Evolutionary conservation across 306 rosid species (phyloP).

Genomic region (Datisca glomerata): DNA sequence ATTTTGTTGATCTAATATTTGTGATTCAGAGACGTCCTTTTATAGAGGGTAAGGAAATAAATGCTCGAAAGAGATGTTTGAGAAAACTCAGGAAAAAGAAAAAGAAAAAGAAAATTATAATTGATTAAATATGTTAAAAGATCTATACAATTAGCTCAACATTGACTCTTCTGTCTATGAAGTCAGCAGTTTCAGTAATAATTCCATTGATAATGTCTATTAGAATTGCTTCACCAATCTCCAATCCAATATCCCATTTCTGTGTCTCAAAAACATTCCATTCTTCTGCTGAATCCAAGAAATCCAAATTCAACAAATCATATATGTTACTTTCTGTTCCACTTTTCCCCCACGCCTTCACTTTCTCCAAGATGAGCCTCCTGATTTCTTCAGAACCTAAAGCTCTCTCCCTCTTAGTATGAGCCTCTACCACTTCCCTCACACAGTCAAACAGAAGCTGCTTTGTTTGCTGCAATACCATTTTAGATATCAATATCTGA

Average conservation of each 20-base stretch:
- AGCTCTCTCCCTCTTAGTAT: constrained; percentile 16
- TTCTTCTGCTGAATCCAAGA: constrained; percentile 24
- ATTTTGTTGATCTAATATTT: too few species aligned
- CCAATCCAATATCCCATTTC: constrained; percentile 27
- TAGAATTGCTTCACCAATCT: constrained; percentile 48
- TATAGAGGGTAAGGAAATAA: too few species aligned
- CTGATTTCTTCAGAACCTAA: constrained; percentile 37
- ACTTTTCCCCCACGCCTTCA: constrained; percentile 21
- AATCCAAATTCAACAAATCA: constrained; percentile 26
- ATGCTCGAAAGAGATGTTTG: too few species aligned
- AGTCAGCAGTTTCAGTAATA: constrained; percentile 22
- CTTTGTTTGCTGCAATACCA: constrained; percentile 37
- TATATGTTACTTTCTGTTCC: constrained; percentile 19
- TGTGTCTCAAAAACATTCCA: constrained; percentile 38
- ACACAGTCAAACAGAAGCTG: constrained; percentile 59
- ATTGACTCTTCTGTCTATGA: constrained; percentile 3
- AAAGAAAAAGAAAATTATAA: too few species aligned
- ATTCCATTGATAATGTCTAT: constrained; percentile 32
- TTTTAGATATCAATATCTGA: constrained; percentile 36
- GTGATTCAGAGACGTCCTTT: too few species aligned
- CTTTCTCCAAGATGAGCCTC: constrained; percentile 32
- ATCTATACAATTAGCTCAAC: background rate
- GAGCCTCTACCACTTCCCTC: constrained; percentile 34
- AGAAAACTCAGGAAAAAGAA: too few species aligned
- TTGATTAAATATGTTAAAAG: background rate